Evolutionary conservation across 1,284 basidiomycete species (phyloP), one percentile per base, ranked within the genome.

Genomic region (Coniferiporia weirii): DNA sequence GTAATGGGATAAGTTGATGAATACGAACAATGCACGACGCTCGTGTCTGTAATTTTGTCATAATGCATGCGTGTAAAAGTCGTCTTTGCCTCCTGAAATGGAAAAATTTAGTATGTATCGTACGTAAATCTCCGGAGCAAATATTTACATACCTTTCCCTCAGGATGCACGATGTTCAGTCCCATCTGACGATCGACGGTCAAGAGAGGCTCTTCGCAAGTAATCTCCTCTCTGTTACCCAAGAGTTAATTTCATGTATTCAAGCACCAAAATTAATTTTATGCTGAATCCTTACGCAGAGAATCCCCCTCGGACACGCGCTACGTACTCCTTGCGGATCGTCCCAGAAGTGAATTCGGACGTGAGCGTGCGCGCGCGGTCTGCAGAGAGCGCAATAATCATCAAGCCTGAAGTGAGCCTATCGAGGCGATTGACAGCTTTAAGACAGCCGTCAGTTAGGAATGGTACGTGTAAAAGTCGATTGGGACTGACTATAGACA

Each of bases 181-280:
- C 95, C 95, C 86, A 95, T 95, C 70, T 98, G 95, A 53, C 95
- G 80, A 73, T 99, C 97, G 3, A 98, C 87, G 0, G 93, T 94
- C 56, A 99, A 73, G 13, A 99, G 76, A 1, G 95, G 93, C 68
- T 96, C 79, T 65, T 95, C 91, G 65, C 95, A 95, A 0, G 81
- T 73, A 27, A 94, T 74, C 68, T 94, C 89, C 56, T 82, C 89
- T 38, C 92, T 94, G 56, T 47, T n/a, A 32, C 46, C 27, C 48
- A 49, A 22, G 22, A 34, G 13, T 12, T 44, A 55, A 9, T 15
- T 9, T 35, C 22, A 53, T 5, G 27, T 27, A 27, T 27, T 27
- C 32, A 35, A 22, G 59, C 22, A 56, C 65, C 27, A 17, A 19
- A 48, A 55, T n/a, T 8, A 50, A 47, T 17, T 45, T 27, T 36